phyloP scores from a whole-genome alignment of 139 green algal genomes.

The Spirogloea muscicola region DNA sequence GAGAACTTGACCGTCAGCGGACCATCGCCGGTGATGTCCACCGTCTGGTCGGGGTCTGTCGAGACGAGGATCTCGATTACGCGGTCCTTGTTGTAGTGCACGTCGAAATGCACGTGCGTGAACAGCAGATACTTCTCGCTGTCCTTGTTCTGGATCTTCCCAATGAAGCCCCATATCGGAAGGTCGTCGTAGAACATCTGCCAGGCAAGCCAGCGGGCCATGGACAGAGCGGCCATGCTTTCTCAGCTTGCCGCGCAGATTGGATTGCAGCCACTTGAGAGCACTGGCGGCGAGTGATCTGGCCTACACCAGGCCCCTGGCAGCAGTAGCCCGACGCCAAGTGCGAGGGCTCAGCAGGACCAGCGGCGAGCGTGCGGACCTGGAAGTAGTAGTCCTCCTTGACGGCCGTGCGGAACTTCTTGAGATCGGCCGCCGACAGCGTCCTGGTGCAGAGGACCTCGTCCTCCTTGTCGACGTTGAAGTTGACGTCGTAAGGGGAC shows the following conservation, averaged over 20 bases:
- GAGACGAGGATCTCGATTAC: constrained; percentile 82
- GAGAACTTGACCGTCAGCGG: constrained; percentile 51
- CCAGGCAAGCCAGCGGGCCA: no score
- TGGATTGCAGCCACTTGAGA: no score
- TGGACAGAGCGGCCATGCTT: no score
- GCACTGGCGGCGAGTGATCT: no score
- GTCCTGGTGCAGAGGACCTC: constrained; percentile 75
- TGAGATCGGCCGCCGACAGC: constrained; percentile 69
- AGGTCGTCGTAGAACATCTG: constrained; percentile 75
- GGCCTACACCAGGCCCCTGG: no score
- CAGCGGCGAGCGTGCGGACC: no score
- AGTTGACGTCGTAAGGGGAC: constrained; percentile 83
- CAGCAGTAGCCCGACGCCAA: no score
- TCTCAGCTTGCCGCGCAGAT: no score
- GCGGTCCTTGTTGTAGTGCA: constrained; percentile 58
- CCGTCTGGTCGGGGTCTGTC: constrained; percentile 60
- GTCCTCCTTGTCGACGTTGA: constrained; percentile 76
- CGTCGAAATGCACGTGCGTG: constrained; percentile 62
- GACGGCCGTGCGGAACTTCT: constrained; percentile 70
- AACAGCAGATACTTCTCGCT: constrained; percentile 55
- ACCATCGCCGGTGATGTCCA: constrained; percentile 58
- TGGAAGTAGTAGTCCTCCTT: constrained; percentile 97
- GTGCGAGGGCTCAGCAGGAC: no score
- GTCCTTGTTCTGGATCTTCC: constrained; percentile 46
- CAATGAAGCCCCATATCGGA: constrained; percentile 88